These are phyloP conservation scores for Lactarius pseudohatsudake DNA, from an alignment of 768 basidiomycete species.

Conservation along the genomic window DNA sequence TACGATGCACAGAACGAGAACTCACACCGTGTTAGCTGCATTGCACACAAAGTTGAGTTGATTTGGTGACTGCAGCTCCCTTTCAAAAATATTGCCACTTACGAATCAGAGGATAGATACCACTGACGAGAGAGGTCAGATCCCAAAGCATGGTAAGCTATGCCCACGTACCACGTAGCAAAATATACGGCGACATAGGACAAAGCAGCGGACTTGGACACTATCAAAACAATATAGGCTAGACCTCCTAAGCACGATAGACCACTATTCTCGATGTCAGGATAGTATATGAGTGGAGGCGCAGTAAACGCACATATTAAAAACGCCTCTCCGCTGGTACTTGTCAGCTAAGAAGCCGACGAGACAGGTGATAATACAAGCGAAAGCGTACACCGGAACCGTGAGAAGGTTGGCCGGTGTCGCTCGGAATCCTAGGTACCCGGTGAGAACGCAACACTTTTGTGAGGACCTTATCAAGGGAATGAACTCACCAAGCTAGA, in stretches of 20 bases:
- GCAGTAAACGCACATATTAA: constrained; percentile 56
- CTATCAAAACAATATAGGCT: constrained; percentile 71
- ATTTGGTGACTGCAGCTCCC: not conserved
- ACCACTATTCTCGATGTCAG: constrained; percentile 6
- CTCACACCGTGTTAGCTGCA: constrained; percentile 61
- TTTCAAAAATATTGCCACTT: constrained; percentile 34
- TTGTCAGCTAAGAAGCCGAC: constrained; percentile 67
- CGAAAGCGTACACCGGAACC: constrained; percentile 73
- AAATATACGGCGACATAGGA: constrained; percentile 74
- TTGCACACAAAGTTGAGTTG: constrained; percentile 4
- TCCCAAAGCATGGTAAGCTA: constrained; percentile 4
- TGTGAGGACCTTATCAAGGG: not conserved
- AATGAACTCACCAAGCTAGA: constrained; percentile 6
- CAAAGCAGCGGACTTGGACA: constrained; percentile 58
- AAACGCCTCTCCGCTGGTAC: constrained; percentile 56
- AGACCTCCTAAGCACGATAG: constrained; percentile 42
- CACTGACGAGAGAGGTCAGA: constrained; percentile 39
- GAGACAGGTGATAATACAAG: constrained; percentile 62
- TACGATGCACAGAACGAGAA: not conserved
- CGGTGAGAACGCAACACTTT: not conserved
- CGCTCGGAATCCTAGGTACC: constrained; percentile 53
- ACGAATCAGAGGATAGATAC: constrained; percentile 75
- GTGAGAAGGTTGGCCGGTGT: constrained; percentile 75
- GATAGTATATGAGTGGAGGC: constrained; percentile 1
- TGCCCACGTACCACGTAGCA: constrained; percentile 56